Evolutionary conservation across 257 asterid species (phyloP), one percentile per base, ranked within the genome.

Genomic region (Solanum chilense): DNA sequence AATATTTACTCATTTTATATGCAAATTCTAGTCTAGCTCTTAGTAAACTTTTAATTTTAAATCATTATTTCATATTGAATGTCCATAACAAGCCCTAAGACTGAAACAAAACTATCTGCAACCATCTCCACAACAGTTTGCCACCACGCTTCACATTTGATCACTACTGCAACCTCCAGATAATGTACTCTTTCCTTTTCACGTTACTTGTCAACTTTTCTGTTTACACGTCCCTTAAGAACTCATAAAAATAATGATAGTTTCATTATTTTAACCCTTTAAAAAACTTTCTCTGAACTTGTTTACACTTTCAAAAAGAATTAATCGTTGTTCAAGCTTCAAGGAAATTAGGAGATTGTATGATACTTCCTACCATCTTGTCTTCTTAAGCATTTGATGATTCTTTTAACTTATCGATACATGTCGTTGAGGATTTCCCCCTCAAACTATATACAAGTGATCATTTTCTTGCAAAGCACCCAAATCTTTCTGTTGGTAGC

Each of bases 381-480:
- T 41, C 56, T 42, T 77, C 83, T 14, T 78, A 45, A 23, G 15
- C 37, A 58, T 33, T 68, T 7, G 23, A 41, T 62, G 33, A 27
- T 25, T n/a, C n/a, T n/a, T n/a, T n/a, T n/a, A n/a, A n/a, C n/a
- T n/a, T 49, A 29, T 42, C 18, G 3, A 83, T 52, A 68, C 37
- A 71, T 5, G 42, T 33, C 69, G 44, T 81, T 44, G 44, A 47
- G 11, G 85, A 37, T 12, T 37, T 64, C 7, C 33, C 88, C 85
- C 86, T 93, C 90, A 95, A 83, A 91, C 33, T 45, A 96, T 92
- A 92, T 94, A 95, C 78, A 96, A 90, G 93, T 94, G 97, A 82
- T 94, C 99, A 77, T 96, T 91, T 90, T 96, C 98, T 89, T 93
- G 92, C 91, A 96, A 87, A 77, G 92, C 95, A 56, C 86, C 85